phyloP scores from a whole-genome alignment of 2,329 filamentous ascomycete species.

The Aspergillus eucalypticola region DNA sequence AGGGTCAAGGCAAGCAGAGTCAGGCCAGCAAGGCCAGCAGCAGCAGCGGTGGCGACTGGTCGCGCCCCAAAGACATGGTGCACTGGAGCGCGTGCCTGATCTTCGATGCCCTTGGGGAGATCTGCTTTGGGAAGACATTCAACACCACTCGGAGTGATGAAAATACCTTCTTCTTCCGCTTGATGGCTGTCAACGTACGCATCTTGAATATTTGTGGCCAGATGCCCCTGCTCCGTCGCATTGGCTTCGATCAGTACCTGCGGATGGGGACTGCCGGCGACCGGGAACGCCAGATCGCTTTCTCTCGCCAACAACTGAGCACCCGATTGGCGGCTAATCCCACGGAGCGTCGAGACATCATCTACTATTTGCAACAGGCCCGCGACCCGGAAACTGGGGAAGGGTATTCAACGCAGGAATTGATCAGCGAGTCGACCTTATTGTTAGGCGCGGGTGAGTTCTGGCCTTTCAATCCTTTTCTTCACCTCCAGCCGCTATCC shows the following conservation, averaged over 20 bases:
- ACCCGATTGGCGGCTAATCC: not conserved
- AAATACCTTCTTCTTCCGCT: not conserved
- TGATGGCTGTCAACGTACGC: not conserved
- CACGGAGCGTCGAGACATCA: not conserved
- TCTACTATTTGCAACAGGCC: not conserved
- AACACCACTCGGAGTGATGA: not conserved
- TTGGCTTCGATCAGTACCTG: not conserved
- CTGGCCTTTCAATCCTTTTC: not conserved
- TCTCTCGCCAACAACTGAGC: not conserved
- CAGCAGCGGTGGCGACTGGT: not conserved
- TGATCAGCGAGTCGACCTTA: not conserved
- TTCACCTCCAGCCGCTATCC: not conserved
- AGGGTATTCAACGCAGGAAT: not conserved
- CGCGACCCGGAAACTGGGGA: not conserved
- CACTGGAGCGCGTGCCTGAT: not conserved
- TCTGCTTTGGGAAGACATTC: not conserved
- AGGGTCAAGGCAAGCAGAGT: no score
- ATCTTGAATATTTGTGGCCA: not conserved
- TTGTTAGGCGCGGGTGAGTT: not conserved
- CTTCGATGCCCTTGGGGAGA: not conserved
- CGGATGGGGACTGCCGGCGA: not conserved
- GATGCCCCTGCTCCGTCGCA: not conserved
- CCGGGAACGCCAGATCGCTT: not conserved
- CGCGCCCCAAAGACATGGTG: not conserved
- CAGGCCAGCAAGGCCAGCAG: not conserved